phyloP scores from a whole-genome alignment of 805 yeast genomes.

The Candida sakaeoensis region DNA sequence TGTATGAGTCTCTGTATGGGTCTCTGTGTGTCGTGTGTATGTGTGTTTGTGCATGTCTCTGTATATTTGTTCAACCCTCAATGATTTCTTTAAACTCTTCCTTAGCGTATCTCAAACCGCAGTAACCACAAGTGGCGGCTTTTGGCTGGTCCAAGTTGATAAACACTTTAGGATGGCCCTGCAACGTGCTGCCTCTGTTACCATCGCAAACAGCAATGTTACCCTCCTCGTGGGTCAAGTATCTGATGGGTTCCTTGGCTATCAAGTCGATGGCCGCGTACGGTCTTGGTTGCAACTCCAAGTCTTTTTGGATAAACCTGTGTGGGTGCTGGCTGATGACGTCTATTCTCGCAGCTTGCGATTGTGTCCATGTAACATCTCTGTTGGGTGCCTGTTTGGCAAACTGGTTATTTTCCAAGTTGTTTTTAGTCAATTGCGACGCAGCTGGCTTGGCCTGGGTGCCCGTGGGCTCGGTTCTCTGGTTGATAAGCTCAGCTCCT shows the following conservation, averaged over 20 bases:
- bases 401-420: slow-evolving; percentile 19
- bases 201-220: slow-evolving; percentile 83
- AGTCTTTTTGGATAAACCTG: slow-evolving; percentile 69
- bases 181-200: slow-evolving; percentile 58
- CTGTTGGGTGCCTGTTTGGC: slow-evolving; percentile 77
- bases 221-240: slow-evolving; percentile 44
- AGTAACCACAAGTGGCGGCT: slow-evolving; percentile 73
- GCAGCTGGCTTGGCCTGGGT: slow-evolving; percentile 10
- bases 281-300: slow-evolving; percentile 69
- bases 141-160: slow-evolving; percentile 78
- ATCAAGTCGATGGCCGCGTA: slow-evolving; percentile 83
- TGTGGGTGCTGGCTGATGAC: slow-evolving; percentile 49
- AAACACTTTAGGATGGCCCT: slow-evolving; percentile 81
- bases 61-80: slow-evolving; percentile 18
- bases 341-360: slow-evolving; percentile 60
- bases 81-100: slow-evolving; percentile 43
- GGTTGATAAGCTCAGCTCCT: background rate
- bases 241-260: slow-evolving; percentile 67
- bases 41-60: background rate
- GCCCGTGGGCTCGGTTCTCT: slow-evolving; percentile 1
- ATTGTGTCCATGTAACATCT: slow-evolving; percentile 62
- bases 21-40: no score
- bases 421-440: slow-evolving; percentile 23
- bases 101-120: slow-evolving; percentile 67
- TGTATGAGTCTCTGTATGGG: no score